These are phyloP conservation scores for Liquidambar formosana DNA, from an alignment of 164 flowering plant genomes.

Conservation along the genomic window DNA sequence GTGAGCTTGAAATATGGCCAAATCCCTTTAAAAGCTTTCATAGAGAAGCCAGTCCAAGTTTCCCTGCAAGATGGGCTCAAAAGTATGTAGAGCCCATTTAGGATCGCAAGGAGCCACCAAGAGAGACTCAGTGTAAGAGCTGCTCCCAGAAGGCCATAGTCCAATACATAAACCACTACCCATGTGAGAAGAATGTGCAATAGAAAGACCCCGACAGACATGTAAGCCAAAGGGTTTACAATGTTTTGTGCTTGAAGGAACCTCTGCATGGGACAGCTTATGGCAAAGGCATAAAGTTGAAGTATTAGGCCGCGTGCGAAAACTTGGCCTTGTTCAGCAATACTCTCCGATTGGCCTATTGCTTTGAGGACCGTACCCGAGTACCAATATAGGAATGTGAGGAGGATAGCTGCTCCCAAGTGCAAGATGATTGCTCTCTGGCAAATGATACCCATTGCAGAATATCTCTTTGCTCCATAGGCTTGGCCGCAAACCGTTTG, in stretches of 20 bases:
- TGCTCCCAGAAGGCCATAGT: constrained; percentile 71
- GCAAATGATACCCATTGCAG: constrained; percentile 64
- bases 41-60: constrained; percentile 76
- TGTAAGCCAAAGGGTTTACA: constrained; percentile 74
- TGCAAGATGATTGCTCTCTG: constrained; percentile 73
- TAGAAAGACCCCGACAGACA: constrained; percentile 60
- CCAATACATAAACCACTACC: constrained; percentile 50
- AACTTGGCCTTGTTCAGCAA: constrained; percentile 56
- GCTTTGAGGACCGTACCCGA: constrained; percentile 51
- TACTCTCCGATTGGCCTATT: constrained; percentile 57
- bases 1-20: constrained; percentile 81
- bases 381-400: constrained; percentile 67
- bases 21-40: constrained; percentile 60
- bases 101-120: constrained; percentile 72
- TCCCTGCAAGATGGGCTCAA: constrained; percentile 60
- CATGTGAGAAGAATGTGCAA: constrained; percentile 56
- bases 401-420: constrained; percentile 58
- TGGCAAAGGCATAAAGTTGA: constrained; percentile 70
- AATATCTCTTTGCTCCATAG: constrained; percentile 60
- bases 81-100: constrained; percentile 51
- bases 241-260: constrained; percentile 81
- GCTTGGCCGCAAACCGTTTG: constrained; percentile 87
- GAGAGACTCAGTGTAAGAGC: constrained; percentile 68
- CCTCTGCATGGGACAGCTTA: constrained; percentile 79
- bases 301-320: constrained; percentile 70